Evolutionary conservation across 306 rosid species (phyloP), one percentile per base, ranked within the genome.

Genomic region (Spatholobus suberectus): DNA sequence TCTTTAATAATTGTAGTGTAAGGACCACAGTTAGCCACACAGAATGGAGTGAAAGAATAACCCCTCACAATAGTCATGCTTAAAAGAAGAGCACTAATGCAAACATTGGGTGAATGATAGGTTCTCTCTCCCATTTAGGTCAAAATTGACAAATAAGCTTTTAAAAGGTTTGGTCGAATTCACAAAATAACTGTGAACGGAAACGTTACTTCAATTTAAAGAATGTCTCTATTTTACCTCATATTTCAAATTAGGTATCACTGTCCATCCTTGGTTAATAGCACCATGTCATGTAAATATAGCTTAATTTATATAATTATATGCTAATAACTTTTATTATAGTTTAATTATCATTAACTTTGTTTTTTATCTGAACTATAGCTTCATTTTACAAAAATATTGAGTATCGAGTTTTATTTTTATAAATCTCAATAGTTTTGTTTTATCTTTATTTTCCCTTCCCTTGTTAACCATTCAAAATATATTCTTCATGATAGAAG

Each of bases 91-190:
- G 20, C 76, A 41, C 62, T 52, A 29, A 63, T 62, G 46, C 81
- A 66, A 73, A 63, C 46, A 66, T 79, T 84, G 68, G 43, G 47
- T 62, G 72, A 70, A 81, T 76, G 73, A 40, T 70, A 61, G 66
- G 52, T 21, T 83, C 70, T 80, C 78, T 73, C 55, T 23, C 59
- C 61, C 74, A 26, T 58, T 18, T 40, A 32, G 8, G 52, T 37
- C 81, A 79, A 79, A 79, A 66, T 85, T 77, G 83, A 68, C 82
- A 83, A 40, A 72, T 75, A 61, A 78, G 6, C 76, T 86, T 80
- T 77, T 44, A 2, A 41, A 74, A 57, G 17, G 70, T 84, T 86
- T 58, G 70, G 65, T 86, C 58, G 18, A 54, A 57, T 86, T 70
- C 79, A 71, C 79, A 0, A 70, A 75, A 82, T 82, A 61, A 74